These are phyloP conservation scores for Aspergillus persii DNA, from an alignment of 2,329 filamentous ascomycete species.

Conservation along the genomic window DNA sequence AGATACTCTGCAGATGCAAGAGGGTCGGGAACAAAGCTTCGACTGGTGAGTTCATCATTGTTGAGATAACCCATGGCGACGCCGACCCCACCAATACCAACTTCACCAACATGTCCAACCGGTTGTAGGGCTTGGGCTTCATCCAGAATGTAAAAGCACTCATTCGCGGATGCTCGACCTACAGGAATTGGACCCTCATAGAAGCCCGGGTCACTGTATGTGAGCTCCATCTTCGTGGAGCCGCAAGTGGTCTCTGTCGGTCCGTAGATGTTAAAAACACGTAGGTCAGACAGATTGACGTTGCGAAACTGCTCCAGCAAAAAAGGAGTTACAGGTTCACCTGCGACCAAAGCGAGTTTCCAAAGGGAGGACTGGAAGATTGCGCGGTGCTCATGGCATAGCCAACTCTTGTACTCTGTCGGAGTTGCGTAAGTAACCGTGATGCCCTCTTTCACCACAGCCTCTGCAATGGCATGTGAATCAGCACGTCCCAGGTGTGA, in stretches of 20 bases:
- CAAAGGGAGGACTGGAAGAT: neutral
- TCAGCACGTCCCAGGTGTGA: conserved; percentile 2
- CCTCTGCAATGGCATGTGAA: conserved; percentile 3
- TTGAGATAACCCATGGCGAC: conserved; percentile 19
- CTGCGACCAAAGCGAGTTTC: conserved; percentile 21
- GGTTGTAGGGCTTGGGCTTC: conserved; percentile 39
- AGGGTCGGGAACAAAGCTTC: conserved; percentile 19
- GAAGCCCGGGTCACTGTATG: conserved; percentile 18
- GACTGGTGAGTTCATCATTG: conserved; percentile 8
- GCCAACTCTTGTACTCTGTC: conserved; percentile 14
- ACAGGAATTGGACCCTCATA: neutral
- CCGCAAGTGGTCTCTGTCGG: conserved; percentile 27
- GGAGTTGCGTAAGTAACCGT: conserved; percentile 13
- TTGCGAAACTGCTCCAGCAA: conserved; percentile 13
- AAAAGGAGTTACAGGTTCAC: conserved; percentile 11
- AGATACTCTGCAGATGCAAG: neutral
- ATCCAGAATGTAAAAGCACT: conserved; percentile 37
- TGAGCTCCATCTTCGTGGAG: conserved; percentile 12
- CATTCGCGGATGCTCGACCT: conserved; percentile 36
- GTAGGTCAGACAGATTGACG: conserved; percentile 11
- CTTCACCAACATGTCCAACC: conserved; percentile 38
- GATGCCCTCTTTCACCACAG: conserved; percentile 7
- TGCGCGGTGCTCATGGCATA: neutral
- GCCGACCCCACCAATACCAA: conserved; percentile 37
- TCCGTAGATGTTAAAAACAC: conserved; percentile 29